A percentile compares a stretch with the other conserved stretches of the same genome.
Conservation (phyloP, 306 rosid species). For the Mucuna pruriens region DNA sequence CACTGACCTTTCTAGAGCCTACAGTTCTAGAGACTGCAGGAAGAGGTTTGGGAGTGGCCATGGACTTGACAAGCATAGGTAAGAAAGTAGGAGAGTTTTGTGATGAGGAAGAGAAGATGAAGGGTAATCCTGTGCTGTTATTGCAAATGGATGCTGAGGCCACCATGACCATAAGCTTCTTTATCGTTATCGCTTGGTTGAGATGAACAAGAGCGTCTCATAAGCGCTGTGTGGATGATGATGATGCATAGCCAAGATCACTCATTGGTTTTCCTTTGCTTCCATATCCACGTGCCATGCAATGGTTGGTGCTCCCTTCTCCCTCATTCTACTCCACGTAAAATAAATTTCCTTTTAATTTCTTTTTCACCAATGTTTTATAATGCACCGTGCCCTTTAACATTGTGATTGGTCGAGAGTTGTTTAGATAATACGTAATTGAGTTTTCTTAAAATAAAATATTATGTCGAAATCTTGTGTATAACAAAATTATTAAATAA, state of each 20-base stretch:
- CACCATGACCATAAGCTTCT: slow-evolving; percentile 65
- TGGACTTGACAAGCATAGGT: slow-evolving; percentile 59
- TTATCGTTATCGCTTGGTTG: slow-evolving; percentile 8
- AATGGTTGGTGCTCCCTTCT: background rate
- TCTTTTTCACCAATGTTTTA: background rate
- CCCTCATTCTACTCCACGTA: background rate
- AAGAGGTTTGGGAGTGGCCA: slow-evolving; percentile 75
- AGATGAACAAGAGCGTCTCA: background rate
- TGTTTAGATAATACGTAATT: too few relatives aligned
- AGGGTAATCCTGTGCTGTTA: slow-evolving; percentile 39
- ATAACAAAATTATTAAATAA: too few relatives aligned
- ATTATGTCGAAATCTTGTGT: too few relatives aligned
- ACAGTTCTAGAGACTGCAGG: slow-evolving; percentile 64
- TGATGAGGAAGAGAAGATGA: slow-evolving; percentile 32
- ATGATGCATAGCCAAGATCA: slow-evolving; percentile 36
- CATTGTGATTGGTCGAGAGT: too few relatives aligned
- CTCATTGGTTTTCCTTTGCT: slow-evolving; percentile 43
- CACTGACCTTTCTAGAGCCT: slow-evolving; percentile 68
- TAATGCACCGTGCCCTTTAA: too few relatives aligned
- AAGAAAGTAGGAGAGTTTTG: slow-evolving; percentile 34
- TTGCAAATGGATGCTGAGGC: slow-evolving; percentile 49
- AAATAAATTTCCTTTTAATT: background rate
- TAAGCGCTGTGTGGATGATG: slow-evolving; percentile 36
- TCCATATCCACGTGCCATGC: slow-evolving; percentile 44
- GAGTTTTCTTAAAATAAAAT: too few relatives aligned